These are phyloP conservation scores for Cercospora sojina DNA, from an alignment of 2,329 filamentous ascomycete genomes.

Conservation along the genomic window DNA sequence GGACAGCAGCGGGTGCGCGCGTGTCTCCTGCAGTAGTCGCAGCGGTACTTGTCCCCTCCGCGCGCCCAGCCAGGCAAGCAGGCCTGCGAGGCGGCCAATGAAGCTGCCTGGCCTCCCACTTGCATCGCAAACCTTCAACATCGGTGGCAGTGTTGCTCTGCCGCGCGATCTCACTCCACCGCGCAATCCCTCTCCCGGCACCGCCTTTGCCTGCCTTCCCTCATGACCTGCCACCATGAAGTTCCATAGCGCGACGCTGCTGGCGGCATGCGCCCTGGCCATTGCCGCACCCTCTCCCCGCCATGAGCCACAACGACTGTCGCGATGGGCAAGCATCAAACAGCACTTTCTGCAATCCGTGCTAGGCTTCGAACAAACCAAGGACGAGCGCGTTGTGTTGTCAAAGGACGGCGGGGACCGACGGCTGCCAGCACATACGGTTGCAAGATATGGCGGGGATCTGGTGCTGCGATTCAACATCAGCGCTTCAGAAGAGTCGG, in stretches of 20 bases:
- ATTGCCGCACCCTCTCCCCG: constrained; percentile 21
- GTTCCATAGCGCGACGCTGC: constrained; percentile 13
- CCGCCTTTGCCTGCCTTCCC: background rate
- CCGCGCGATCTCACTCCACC: background rate
- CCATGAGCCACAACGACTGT: constrained; percentile 3
- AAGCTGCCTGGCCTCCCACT: background rate
- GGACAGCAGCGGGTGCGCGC: background rate
- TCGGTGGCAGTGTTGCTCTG: background rate
- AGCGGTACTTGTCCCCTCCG: background rate
- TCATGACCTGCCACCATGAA: constrained; percentile 15
- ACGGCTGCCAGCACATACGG: constrained; percentile 27
- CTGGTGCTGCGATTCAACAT: constrained; percentile 89
- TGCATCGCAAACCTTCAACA: background rate
- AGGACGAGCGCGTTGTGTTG: constrained; percentile 6
- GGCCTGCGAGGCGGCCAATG: background rate
- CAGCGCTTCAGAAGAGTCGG: constrained; percentile 65
- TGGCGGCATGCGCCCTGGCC: constrained; percentile 19
- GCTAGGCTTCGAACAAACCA: constrained; percentile 13
- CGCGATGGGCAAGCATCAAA: constrained; percentile 23
- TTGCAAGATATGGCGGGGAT: constrained; percentile 66
- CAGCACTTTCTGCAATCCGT: constrained; percentile 20
- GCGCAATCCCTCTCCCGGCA: background rate
- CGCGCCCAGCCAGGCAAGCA: background rate
- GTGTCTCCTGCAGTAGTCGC: background rate
- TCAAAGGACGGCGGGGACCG: background rate